Evolutionary conservation across 2,329 filamentous ascomycete species (phyloP).

Genomic region (Bertia moriformis): DNA sequence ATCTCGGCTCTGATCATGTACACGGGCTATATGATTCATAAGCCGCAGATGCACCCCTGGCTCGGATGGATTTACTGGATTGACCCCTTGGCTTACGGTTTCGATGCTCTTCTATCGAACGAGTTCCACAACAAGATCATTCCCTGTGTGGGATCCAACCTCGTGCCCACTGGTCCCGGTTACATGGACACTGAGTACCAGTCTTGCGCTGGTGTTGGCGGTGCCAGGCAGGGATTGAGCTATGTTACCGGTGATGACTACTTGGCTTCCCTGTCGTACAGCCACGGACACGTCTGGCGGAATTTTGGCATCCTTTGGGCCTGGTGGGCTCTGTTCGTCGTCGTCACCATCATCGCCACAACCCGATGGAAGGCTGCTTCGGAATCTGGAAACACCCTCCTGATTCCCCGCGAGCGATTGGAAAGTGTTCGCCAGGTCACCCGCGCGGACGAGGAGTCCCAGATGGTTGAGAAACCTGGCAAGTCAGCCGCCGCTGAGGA

Average conservation of each 20-base stretch:
- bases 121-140: constrained; percentile 49
- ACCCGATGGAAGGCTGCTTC: constrained; percentile 36
- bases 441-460: constrained; percentile 32
- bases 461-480: constrained; percentile 6
- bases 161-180: constrained; percentile 32
- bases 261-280: constrained; percentile 36
- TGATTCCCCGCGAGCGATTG: constrained; percentile 45
- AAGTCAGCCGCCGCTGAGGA: constrained; percentile 2
- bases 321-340: constrained; percentile 45
- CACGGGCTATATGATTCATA: constrained; percentile 48
- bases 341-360: constrained; percentile 41
- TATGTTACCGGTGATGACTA: constrained; percentile 43
- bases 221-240: constrained; percentile 31
- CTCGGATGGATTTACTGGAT: constrained; percentile 51
- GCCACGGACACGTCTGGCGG: constrained; percentile 35
- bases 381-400: constrained; percentile 34
- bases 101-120: constrained; percentile 54
- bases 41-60: constrained; percentile 47
- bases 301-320: constrained; percentile 49
- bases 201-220: constrained; percentile 42
- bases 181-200: constrained; percentile 27
- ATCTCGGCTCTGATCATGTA: constrained; percentile 42
- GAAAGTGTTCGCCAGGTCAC: constrained; percentile 18
- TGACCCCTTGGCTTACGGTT: constrained; percentile 55
- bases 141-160: constrained; percentile 29